These are phyloP conservation scores for Neurospora tetraspora DNA, from an alignment of 495 filamentous ascomycete species.

Conservation along the genomic window DNA sequence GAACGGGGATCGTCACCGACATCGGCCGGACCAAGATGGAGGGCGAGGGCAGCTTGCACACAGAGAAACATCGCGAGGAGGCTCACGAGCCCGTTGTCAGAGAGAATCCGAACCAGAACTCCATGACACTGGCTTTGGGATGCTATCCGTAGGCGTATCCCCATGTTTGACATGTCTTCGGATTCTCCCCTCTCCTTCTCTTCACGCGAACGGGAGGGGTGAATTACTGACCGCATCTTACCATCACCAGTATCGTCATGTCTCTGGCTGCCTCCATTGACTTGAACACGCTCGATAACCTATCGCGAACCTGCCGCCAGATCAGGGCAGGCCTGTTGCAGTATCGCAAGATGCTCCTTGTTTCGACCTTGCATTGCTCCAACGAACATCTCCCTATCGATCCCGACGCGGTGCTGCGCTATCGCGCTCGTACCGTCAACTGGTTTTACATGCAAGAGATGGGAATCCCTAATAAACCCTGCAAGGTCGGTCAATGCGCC, in stretches of 20 bases:
- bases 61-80: constrained; percentile 8
- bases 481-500: constrained; percentile 66
- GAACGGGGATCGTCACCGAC: neutral
- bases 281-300: constrained; percentile 71
- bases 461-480: constrained; percentile 28
- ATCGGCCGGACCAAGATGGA: neutral
- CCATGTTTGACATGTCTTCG: neutral
- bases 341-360: constrained; percentile 60
- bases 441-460: constrained; percentile 42
- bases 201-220: constrained; percentile 4
- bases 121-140: constrained; percentile 66
- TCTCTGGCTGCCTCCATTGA: constrained; percentile 67
- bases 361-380: constrained; percentile 65
- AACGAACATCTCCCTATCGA: constrained; percentile 49
- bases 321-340: constrained; percentile 65
- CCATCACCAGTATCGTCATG: constrained; percentile 54
- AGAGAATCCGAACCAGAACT: constrained; percentile 55
- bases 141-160: constrained; percentile 70
- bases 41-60: neutral
- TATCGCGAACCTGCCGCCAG: constrained; percentile 72
- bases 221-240: constrained; percentile 16
- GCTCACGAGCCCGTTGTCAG: constrained; percentile 23
- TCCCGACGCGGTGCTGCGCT: constrained; percentile 38
- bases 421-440: constrained; percentile 39
- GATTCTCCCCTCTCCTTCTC: constrained; percentile 13